Conservation (phyloP, 192 early-diverging fungal species). For the Borealophlyctis nickersoniae region DNA sequence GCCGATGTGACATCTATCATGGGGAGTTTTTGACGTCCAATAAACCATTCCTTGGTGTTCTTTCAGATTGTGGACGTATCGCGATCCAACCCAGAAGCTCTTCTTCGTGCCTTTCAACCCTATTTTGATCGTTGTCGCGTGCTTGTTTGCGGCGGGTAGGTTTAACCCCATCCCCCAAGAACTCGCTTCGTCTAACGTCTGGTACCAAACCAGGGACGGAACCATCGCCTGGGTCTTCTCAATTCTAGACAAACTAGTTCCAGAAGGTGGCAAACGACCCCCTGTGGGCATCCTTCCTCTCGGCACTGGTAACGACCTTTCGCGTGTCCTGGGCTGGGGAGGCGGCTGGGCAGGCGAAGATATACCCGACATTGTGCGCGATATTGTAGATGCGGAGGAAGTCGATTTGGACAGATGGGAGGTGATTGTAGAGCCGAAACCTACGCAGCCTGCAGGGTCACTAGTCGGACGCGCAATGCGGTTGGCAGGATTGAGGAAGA, state of each 20-base stretch:
- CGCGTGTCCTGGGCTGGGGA: conserved; percentile 41
- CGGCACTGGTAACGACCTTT: conserved; percentile 54
- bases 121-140: conserved; percentile 27
- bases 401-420: conserved; percentile 25
- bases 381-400: conserved; percentile 14
- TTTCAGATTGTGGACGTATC: conserved; percentile 30
- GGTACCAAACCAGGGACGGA: too few relatives aligned
- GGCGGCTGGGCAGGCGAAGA: conserved; percentile 28
- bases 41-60: neutral
- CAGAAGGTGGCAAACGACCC: conserved; percentile 20
- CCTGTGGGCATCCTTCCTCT: conserved; percentile 42
- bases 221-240: conserved; percentile 40
- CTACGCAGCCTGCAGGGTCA: neutral
- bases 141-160: conserved; percentile 42
- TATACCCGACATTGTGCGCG: conserved; percentile 22
- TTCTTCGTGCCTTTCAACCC: conserved; percentile 25
- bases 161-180: too few relatives aligned
- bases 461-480: conserved; percentile 16
- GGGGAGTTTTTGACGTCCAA: too few relatives aligned
- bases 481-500: neutral
- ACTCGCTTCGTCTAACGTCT: too few relatives aligned
- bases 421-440: conserved; percentile 5
- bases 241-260: conserved; percentile 33
- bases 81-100: conserved; percentile 27
- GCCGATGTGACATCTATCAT: conserved; percentile 15